Evolutionary conservation across 78 protist species (phyloP).

Genomic region (Cavenderia fasciculata): DNA sequence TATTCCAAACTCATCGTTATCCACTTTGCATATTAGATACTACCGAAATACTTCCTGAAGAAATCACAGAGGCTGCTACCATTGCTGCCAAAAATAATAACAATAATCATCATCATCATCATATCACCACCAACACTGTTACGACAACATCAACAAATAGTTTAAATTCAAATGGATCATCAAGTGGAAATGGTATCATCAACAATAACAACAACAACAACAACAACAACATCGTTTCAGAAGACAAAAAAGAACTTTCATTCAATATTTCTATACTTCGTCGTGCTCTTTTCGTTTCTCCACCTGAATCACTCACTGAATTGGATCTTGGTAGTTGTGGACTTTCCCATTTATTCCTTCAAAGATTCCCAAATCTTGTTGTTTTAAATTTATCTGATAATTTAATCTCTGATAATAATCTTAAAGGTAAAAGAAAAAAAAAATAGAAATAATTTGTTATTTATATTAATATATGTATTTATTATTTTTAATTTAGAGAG

Average conservation of each 20-base stretch:
- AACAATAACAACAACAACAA: too few species aligned
- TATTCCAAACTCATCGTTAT: slow-evolving; percentile 3
- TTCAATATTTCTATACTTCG: slow-evolving; percentile 34
- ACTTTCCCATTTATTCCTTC: background rate
- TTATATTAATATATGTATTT: background rate
- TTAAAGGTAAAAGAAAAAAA: background rate
- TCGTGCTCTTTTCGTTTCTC: slow-evolving; percentile 1
- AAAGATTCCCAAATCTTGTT: background rate
- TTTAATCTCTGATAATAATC: slow-evolving; percentile 11
- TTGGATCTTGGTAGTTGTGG: slow-evolving; percentile 19
- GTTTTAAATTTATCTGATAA: slow-evolving; percentile 46
- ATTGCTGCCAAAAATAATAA: too few species aligned
- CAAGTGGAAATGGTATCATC: background rate
- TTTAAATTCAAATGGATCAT: too few species aligned
- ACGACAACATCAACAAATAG: too few species aligned
- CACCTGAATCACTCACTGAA: background rate
- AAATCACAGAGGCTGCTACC: background rate
- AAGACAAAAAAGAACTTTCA: background rate
- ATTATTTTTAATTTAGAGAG: background rate
- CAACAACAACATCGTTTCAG: background rate
- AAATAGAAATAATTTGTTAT: background rate
- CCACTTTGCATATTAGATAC: slow-evolving; percentile 55
- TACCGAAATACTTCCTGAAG: slow-evolving; percentile 30
- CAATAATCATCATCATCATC: background rate
- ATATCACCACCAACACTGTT: too few species aligned